Percentiles rank a stretch among this genome's conserved stretches.
phyloP scores from a whole-genome alignment of 306 rosid species.

The Acacia melanoxylon region DNA sequence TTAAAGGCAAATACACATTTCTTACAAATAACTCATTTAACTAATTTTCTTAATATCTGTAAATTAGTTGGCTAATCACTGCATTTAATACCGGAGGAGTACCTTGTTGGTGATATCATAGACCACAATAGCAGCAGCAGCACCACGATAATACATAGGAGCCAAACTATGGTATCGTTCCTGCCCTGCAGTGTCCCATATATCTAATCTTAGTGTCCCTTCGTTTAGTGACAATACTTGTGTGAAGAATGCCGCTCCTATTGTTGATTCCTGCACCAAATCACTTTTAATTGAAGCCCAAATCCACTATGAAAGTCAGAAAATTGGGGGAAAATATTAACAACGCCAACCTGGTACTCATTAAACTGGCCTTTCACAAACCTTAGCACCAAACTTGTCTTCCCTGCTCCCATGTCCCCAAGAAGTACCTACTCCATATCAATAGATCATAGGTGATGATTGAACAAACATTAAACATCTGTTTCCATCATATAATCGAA shows the following conservation, averaged over 20 bases:
- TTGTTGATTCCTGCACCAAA: constrained; percentile 78
- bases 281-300: neutral
- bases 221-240: constrained; percentile 77
- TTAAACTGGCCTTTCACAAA: constrained; percentile 83
- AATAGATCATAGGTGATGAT: neutral
- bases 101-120: constrained; percentile 73
- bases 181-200: constrained; percentile 97
- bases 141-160: constrained; percentile 94
- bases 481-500: neutral
- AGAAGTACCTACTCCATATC: constrained; percentile 61
- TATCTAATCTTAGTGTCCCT: constrained; percentile 77
- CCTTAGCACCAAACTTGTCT: constrained; percentile 82
- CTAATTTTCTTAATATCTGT: neutral
- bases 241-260: constrained; percentile 90
- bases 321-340: neutral
- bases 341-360: constrained; percentile 65
- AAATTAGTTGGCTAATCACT: neutral
- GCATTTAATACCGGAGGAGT: neutral
- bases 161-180: constrained; percentile 92
- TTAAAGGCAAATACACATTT: too few species aligned
- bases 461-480: neutral
- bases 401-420: constrained; percentile 93
- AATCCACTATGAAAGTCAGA: neutral
- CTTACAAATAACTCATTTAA: neutral
- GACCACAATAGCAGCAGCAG: constrained; percentile 79